A percentile compares a stretch with the other conserved stretches of the same genome.
These are phyloP conservation scores for Amanita pseudoporphyria DNA, from an alignment of 768 basidiomycete species.

Conservation along the genomic window DNA sequence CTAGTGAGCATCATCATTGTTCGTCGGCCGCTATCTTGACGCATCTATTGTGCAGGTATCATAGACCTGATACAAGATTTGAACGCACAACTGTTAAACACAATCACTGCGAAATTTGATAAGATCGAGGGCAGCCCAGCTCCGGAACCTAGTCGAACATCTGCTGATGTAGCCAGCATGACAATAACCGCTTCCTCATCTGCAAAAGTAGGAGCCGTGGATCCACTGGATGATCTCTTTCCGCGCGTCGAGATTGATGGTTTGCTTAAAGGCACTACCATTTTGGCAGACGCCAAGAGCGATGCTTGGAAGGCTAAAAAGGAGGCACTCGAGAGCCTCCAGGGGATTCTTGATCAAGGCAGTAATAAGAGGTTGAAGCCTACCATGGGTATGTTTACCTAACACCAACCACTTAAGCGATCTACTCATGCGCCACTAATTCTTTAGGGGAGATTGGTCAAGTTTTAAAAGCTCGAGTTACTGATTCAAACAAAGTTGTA, in stretches of 20 bases:
- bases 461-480: slow-evolving; percentile 79
- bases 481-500: slow-evolving; percentile 91
- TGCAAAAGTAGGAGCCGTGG: slow-evolving; percentile 34
- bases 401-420: slow-evolving; percentile 4
- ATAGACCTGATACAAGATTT: slow-evolving; percentile 89
- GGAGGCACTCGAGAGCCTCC: slow-evolving; percentile 81
- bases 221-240: slow-evolving; percentile 89
- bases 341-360: slow-evolving; percentile 80
- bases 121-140: slow-evolving; percentile 73
- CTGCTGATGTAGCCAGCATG: slow-evolving; percentile 60
- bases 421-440: neutral
- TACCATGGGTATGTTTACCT: slow-evolving; percentile 57
- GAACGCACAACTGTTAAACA: slow-evolving; percentile 86
- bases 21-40: slow-evolving; percentile 1
- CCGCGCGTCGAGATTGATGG: slow-evolving; percentile 91
- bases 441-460: slow-evolving; percentile 78
- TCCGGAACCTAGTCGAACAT: slow-evolving; percentile 71
- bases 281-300: slow-evolving; percentile 77
- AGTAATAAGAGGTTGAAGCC: slow-evolving; percentile 89
- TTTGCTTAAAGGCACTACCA: slow-evolving; percentile 73
- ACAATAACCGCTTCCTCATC: slow-evolving; percentile 31
- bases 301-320: slow-evolving; percentile 98
- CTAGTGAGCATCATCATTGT: slow-evolving; percentile 38
- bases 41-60: slow-evolving; percentile 49
- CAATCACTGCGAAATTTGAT: slow-evolving; percentile 87